These are phyloP conservation scores for Xylaria sp. DNA, from an alignment of 495 filamentous ascomycete genomes.

Conservation along the genomic window DNA sequence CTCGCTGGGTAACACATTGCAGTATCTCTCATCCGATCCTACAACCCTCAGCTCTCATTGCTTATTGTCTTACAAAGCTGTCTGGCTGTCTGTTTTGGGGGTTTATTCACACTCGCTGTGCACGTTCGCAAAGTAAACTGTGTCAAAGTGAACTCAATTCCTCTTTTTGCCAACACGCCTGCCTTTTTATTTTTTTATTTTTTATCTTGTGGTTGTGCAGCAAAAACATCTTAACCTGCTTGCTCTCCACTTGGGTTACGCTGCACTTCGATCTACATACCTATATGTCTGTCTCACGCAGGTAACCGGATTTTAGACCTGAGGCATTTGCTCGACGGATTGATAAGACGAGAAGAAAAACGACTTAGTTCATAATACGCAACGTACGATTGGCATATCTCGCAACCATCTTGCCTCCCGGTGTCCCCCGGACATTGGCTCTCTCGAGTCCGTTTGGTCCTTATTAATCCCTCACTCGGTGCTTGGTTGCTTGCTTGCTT, in stretches of 20 bases:
- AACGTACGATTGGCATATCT: constrained; percentile 17
- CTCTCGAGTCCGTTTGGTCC: neutral
- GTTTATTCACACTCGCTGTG: neutral
- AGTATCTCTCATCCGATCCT: constrained; percentile 14
- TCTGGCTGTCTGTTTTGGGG: constrained; percentile 3
- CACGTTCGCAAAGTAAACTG: neutral
- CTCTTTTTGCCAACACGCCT: neutral
- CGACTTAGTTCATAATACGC: neutral
- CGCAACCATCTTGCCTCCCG: neutral
- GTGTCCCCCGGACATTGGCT: constrained; percentile 5
- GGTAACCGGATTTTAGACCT: neutral
- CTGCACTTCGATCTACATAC: neutral
- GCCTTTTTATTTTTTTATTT: too few species aligned
- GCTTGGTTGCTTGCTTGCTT: neutral
- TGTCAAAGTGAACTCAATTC: neutral
- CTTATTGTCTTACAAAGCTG: neutral
- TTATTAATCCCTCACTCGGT: constrained; percentile 8
- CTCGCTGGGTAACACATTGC: neutral
- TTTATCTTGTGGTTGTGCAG: neutral
- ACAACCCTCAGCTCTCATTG: constrained; percentile 7
- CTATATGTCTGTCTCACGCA: constrained; percentile 1
- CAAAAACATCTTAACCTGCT: neutral
- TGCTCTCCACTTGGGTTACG: neutral
- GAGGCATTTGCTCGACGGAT: constrained; percentile 12
- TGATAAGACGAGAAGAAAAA: neutral